Evolutionary conservation across 1,284 basidiomycete genomes (phyloP).

Genomic region (Boletus holoroseus): DNA sequence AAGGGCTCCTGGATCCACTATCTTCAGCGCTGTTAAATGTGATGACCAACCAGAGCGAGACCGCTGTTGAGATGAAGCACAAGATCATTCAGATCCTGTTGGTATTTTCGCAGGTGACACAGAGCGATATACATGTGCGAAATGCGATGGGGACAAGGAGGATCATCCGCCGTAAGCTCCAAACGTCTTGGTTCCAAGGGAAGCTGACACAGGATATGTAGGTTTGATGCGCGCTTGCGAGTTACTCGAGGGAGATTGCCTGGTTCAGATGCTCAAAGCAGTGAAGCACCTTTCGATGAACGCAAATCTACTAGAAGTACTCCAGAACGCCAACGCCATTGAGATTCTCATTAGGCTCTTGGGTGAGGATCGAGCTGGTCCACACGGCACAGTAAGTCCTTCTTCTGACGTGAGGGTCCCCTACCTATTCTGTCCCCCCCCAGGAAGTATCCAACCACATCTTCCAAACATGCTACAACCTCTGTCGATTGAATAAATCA

Average conservation of each 20-base stretch:
- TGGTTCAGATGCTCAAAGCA: constrained; percentile 88
- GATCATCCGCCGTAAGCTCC: constrained; percentile 75
- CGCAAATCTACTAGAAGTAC: constrained; percentile 80
- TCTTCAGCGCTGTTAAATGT: constrained; percentile 87
- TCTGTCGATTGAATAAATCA: constrained; percentile 89
- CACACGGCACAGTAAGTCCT: constrained; percentile 70
- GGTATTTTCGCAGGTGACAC: constrained; percentile 93
- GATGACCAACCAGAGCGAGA: constrained; percentile 66
- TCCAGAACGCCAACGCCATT: constrained; percentile 95
- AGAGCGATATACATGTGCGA: constrained; percentile 88
- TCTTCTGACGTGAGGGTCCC: background rate
- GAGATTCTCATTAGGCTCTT: constrained; percentile 84
- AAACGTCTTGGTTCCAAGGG: background rate
- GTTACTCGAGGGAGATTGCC: constrained; percentile 74
- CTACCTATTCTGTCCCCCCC: constrained; percentile 1
- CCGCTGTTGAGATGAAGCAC: constrained; percentile 71
- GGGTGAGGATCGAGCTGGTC: constrained; percentile 74
- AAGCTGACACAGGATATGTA: constrained; percentile 31
- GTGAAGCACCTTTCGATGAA: constrained; percentile 96
- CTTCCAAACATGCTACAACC: constrained; percentile 92
- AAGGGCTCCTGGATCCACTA: constrained; percentile 89
- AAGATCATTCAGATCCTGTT: constrained; percentile 89
- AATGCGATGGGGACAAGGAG: constrained; percentile 87
- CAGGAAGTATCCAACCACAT: constrained; percentile 93
- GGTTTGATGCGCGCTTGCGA: constrained; percentile 82